Conservation (phyloP, 2,329 filamentous ascomycete genomes). For the Neopestalotiopsis sp. region DNA sequence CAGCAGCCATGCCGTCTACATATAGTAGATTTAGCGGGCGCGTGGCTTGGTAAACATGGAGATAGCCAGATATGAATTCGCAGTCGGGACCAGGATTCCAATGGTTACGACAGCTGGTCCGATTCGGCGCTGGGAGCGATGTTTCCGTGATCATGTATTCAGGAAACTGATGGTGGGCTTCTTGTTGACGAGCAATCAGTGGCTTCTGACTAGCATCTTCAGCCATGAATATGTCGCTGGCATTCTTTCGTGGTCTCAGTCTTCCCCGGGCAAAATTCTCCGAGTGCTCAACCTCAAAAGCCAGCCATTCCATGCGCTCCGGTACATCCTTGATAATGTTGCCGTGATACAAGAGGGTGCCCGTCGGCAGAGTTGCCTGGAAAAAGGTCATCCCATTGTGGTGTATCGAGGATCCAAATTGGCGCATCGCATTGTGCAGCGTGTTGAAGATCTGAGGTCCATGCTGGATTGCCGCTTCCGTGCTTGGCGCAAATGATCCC, state of each 20-base stretch:
- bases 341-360: conserved; percentile 73
- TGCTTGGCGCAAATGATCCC: conserved; percentile 37
- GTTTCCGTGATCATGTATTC: neutral
- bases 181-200: neutral
- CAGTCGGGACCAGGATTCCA: conserved; percentile 15
- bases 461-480: conserved; percentile 50
- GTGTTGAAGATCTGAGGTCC: conserved; percentile 74
- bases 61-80: conserved; percentile 54
- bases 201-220: neutral
- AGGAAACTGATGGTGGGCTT: neutral
- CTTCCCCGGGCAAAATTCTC: conserved; percentile 59
- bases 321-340: conserved; percentile 50
- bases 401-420: conserved; percentile 74
- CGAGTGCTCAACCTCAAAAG: conserved; percentile 79
- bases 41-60: conserved; percentile 69
- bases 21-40: conserved; percentile 64
- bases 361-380: conserved; percentile 66
- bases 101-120: neutral
- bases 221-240: neutral
- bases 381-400: conserved; percentile 81
- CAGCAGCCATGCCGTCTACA: conserved; percentile 73
- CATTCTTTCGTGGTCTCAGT: neutral
- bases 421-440: conserved; percentile 72
- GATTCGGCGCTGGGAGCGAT: neutral
- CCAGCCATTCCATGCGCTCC: conserved; percentile 69